A percentile compares a stretch with the other conserved stretches of the same genome.
phyloP scores from a whole-genome alignment of 345 rosid species.

The Pelargonium nanum region DNA sequence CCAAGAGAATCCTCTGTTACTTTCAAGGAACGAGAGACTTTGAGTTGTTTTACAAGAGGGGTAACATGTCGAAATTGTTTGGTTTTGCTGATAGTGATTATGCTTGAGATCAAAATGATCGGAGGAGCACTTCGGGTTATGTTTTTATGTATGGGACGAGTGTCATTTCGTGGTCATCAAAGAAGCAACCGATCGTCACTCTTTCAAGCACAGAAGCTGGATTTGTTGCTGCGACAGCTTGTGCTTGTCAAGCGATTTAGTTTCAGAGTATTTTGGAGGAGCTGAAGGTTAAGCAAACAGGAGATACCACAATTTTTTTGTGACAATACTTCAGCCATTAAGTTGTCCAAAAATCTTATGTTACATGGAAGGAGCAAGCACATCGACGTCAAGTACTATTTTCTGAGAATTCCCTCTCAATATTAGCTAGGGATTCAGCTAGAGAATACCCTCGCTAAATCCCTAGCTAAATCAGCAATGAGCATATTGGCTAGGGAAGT shows the following conservation, averaged over 20 bases:
- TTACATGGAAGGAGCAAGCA: slow-evolving; percentile 6
- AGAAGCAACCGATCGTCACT: not conserved
- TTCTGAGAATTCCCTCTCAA: too few species aligned
- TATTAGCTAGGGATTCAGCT: too few species aligned
- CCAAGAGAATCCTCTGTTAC: too few species aligned
- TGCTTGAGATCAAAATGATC: not conserved
- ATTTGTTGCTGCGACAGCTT: not conserved
- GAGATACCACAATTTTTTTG: not conserved
- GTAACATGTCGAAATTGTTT: not conserved
- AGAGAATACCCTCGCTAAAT: too few species aligned
- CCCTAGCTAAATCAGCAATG: too few species aligned
- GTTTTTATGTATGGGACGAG: not conserved
- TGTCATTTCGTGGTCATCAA: not conserved
- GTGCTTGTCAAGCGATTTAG: slow-evolving; percentile 1
- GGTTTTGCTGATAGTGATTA: not conserved
- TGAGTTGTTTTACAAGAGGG: not conserved
- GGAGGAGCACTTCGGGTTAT: not conserved
- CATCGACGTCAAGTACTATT: too few species aligned
- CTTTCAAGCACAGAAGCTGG: not conserved
- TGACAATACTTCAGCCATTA: not conserved
- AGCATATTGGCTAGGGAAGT: too few species aligned
- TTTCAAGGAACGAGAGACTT: too few species aligned
- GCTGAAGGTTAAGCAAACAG: not conserved
- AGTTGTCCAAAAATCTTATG: not conserved
- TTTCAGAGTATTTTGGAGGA: not conserved